A percentile compares a stretch with the other conserved stretches of the same genome.
phyloP scores from a whole-genome alignment of 495 filamentous ascomycete species.

The Massariosphaeria phaeospora region DNA sequence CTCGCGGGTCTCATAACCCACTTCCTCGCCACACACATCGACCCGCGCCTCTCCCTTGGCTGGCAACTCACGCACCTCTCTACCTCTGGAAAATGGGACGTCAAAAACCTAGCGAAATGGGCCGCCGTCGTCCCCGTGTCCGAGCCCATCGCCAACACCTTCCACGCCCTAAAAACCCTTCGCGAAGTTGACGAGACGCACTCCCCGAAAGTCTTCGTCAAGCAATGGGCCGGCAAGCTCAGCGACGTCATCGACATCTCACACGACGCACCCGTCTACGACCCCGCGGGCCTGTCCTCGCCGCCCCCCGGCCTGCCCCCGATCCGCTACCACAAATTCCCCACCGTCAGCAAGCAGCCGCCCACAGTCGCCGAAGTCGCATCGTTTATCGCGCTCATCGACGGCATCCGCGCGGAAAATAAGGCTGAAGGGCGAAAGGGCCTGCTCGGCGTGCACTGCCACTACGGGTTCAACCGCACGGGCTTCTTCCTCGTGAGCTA shows the following conservation, averaged over 20 bases:
- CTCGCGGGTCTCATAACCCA: constrained; percentile 75
- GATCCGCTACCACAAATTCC: constrained; percentile 79
- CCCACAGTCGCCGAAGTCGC: constrained; percentile 70
- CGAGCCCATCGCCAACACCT: constrained; percentile 65
- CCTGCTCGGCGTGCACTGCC: constrained; percentile 81
- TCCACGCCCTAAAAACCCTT: constrained; percentile 83
- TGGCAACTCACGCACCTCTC: constrained; percentile 89
- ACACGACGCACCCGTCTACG: constrained; percentile 80
- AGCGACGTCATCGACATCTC: constrained; percentile 82
- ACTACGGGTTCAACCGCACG: constrained; percentile 91
- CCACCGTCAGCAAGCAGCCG: constrained; percentile 87
- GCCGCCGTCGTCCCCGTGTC: constrained; percentile 71
- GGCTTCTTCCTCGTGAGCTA: constrained; percentile 91
- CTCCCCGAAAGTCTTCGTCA: constrained; percentile 66
- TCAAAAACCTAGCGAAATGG: constrained; percentile 96
- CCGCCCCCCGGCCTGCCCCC: constrained; percentile 65
- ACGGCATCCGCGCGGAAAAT: constrained; percentile 52
- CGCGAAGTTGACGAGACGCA: constrained; percentile 81
- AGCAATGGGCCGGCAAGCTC: constrained; percentile 60
- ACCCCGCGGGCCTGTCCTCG: constrained; percentile 69
- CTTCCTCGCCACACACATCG: constrained; percentile 70
- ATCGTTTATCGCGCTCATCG: constrained; percentile 73
- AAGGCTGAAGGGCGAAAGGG: constrained; percentile 32
- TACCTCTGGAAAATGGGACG: constrained; percentile 91
- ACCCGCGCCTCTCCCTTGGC: constrained; percentile 68